phyloP scores from a whole-genome alignment of 2,329 filamentous ascomycete genomes.

The Remersonia thermophila region DNA sequence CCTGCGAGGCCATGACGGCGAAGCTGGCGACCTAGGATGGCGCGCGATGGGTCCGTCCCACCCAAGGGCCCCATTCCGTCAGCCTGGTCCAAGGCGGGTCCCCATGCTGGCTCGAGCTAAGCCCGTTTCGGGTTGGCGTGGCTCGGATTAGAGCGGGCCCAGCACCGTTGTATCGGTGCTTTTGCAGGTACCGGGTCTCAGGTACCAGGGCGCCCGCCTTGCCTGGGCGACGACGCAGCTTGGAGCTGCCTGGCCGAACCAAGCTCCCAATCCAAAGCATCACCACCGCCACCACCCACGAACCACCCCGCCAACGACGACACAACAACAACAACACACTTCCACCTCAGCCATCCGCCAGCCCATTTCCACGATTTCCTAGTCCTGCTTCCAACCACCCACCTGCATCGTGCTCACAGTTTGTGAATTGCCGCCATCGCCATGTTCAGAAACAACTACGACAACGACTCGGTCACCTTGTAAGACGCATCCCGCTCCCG shows the following conservation, averaged over 20 bases:
- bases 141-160: no score
- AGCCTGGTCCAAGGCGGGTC: not conserved
- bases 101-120: no score
- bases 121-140: no score
- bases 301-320: no score
- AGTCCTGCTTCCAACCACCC: not conserved
- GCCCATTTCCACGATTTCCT: not conserved
- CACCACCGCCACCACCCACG: not conserved
- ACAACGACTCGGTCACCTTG: slow-evolving; percentile 99
- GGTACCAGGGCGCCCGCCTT: slow-evolving; percentile 4
- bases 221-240: slow-evolving; percentile 14
- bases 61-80: no score
- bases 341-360: not conserved
- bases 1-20: no score
- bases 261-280: slow-evolving; percentile 1
- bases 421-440: slow-evolving; percentile 8
- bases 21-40: no score
- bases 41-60: no score
- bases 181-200: slow-evolving; percentile 6
- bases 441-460: slow-evolving; percentile 99
- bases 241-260: slow-evolving; percentile 17
- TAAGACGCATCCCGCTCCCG: no score
- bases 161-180: slow-evolving; percentile 4
- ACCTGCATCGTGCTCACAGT: no score
- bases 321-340: no score